Evolutionary conservation across 306 rosid genomes (phyloP).

Genomic region (Fagus crenata): DNA sequence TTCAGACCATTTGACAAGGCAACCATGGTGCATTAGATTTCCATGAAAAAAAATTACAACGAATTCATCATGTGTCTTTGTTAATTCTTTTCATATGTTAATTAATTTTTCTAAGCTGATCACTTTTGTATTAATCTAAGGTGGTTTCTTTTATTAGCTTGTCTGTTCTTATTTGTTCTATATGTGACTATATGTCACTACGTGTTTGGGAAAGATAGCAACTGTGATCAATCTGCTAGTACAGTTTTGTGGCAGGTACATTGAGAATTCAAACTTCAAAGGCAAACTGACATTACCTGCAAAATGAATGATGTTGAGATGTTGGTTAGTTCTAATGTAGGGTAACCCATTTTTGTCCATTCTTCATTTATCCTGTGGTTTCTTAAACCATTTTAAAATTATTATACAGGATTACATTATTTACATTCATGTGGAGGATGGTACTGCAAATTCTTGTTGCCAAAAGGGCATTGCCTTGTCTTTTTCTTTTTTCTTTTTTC

Average conservation of each 20-base stretch:
- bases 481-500: no score
- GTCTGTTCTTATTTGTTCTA: conserved; percentile 1
- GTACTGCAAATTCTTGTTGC: conserved; percentile 21
- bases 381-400: conserved; percentile 25
- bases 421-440: conserved; percentile 38
- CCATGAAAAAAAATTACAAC: not conserved
- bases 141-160: conserved; percentile 12
- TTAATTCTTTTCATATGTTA: conserved; percentile 33
- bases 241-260: conserved; percentile 22
- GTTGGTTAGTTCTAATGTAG: conserved; percentile 38
- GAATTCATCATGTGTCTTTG: conserved; percentile 17
- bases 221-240: conserved; percentile 29
- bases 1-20: conserved; percentile 44
- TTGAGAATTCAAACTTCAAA: conserved; percentile 43
- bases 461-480: conserved; percentile 17
- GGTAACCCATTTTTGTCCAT: conserved; percentile 34
- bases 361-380: conserved; percentile 28
- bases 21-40: conserved; percentile 46
- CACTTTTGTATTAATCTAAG: conserved; percentile 35
- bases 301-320: conserved; percentile 20
- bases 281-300: conserved; percentile 38
- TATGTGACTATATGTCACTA: conserved; percentile 3
- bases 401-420: no score
- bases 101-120: conserved; percentile 30
- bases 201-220: conserved; percentile 27